Base-by-base conservation (phyloP, 2,329 filamentous ascomycete species). In the Aspergillus quadrilineatus region DNA sequence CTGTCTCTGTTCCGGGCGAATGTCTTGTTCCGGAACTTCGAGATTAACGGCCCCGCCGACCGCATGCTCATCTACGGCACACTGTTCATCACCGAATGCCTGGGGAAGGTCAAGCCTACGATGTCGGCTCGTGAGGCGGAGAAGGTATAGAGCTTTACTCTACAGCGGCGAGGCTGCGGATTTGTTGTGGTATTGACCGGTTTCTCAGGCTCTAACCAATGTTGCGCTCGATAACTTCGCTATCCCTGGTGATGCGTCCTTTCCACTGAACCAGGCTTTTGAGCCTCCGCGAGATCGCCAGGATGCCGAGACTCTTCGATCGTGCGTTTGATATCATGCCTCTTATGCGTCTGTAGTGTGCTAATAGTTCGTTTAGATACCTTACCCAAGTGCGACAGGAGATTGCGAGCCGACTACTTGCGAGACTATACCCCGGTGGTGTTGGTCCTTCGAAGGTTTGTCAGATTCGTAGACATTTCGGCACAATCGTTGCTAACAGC, bases 11-110 rank as follows among this genome's bases (percentile, higher is more conserved):
- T 97, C 83, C 90, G 94, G 63, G 93, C 94, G 68, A 97, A 99
- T 81, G 97, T 93, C 59, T 93, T 99, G 77, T 99, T 97, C 83
- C 89, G 94, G 69, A 99, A 97, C 83, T 99, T 99, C 69, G 94
- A 97, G 82, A 96, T 97, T 80, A 93, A 96, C 78, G 94, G 94
- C 12, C 89, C 91, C 28, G 93, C 94, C 57, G 94, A 99, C 77
- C 85, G 94, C 41, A 86, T 97, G 69, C 83, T 99, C 65, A 92
- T 97, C 70, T 99, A 99, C 79, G 93, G 93, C 61, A 99, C 97
- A 73, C 83, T 96, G 72, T 97, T 93, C 77, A 84, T 97, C 69
- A 93, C 88, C 77, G 92, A 97, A 75, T 92, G 91, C 68, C 79
- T 99, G 72, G 81, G 82, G 68, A 95, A 94, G 82, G 92, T 97